These are phyloP conservation scores for Desmodesmus armatus DNA, from an alignment of 139 green algal species.

Conservation along the genomic window DNA sequence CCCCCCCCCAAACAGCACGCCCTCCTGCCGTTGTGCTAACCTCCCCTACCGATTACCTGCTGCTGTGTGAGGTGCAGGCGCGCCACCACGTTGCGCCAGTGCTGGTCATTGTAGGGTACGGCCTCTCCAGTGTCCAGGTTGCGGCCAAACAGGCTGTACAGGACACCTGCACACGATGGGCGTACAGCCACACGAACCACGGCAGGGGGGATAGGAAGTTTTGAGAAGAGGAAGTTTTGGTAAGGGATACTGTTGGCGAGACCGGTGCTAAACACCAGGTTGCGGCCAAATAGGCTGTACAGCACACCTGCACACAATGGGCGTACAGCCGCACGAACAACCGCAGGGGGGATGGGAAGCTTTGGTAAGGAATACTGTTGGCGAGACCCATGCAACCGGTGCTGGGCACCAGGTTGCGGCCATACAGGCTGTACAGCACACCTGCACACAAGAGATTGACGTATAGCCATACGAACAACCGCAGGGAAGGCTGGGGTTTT, in stretches of 20 bases:
- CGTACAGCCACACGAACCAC: too few species aligned
- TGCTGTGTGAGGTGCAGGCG: constrained; percentile 1
- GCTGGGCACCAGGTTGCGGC: too few species aligned
- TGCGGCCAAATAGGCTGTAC: not conserved
- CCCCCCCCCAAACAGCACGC: too few species aligned
- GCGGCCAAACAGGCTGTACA: constrained; percentile 32
- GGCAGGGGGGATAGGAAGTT: too few species aligned
- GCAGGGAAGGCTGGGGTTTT: too few species aligned
- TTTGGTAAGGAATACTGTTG: not conserved
- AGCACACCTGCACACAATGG: not conserved
- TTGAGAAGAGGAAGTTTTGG: too few species aligned
- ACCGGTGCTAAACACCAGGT: not conserved
- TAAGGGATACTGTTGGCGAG: not conserved
- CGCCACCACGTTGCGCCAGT: constrained; percentile 32
- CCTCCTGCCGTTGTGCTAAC: too few species aligned
- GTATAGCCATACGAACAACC: too few species aligned
- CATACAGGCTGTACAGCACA: constrained; percentile 31
- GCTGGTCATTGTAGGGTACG: constrained; percentile 13
- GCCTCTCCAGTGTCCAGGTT: constrained; percentile 29
- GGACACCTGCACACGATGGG: constrained; percentile 6
- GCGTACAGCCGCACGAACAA: too few species aligned
- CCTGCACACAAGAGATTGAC: too few species aligned
- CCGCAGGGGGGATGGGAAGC: too few species aligned
- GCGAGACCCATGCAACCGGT: not conserved
- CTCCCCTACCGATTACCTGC: too few species aligned